A percentile compares a stretch with the other conserved stretches of the same genome.
These are phyloP conservation scores for Fusarium foetens DNA, from an alignment of 2,329 filamentous ascomycete species.

Conservation along the genomic window DNA sequence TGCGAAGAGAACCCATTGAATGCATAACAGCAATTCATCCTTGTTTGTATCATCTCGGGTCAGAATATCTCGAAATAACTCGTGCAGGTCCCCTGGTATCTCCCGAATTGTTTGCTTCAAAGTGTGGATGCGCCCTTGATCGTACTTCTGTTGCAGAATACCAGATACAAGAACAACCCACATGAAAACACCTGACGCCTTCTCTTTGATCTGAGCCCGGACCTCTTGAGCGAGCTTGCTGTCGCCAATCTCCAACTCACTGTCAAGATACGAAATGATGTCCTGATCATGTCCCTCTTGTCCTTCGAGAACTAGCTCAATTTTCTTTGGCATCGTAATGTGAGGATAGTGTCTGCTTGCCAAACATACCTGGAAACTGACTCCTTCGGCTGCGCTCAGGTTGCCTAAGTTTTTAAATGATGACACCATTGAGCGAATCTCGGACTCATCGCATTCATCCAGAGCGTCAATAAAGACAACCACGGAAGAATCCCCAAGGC, in stretches of 20 bases:
- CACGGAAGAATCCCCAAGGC: fast-evolving
- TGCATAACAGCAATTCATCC: conserved; percentile 55
- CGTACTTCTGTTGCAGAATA: conserved; percentile 51
- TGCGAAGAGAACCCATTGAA: conserved; percentile 65
- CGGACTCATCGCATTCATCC: conserved; percentile 57
- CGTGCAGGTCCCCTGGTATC: conserved; percentile 53
- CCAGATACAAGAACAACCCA: conserved; percentile 54
- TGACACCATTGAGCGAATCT: conserved; percentile 54
- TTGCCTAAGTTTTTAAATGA: conserved; percentile 54
- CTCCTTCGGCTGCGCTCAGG: conserved; percentile 10
- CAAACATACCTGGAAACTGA: conserved; percentile 53
- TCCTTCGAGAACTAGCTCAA: conserved; percentile 42
- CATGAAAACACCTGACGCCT: conserved; percentile 56
- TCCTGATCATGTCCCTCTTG: conserved; percentile 44
- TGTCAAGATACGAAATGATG: conserved; percentile 35
- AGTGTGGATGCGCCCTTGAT: conserved; percentile 38
- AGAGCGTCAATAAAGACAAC: conserved; percentile 54
- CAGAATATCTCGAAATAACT: conserved; percentile 63
- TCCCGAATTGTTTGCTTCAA: conserved; percentile 46
- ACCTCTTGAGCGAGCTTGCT: not conserved
- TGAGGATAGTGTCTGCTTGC: conserved; percentile 60
- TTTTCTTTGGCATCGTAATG: conserved; percentile 47
- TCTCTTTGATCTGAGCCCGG: conserved; percentile 45
- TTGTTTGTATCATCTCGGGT: conserved; percentile 56
- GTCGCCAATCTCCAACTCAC: conserved; percentile 8